Conservation (phyloP, 2,329 filamentous ascomycete species). For the Ophidiomyces ophidiicola region DNA sequence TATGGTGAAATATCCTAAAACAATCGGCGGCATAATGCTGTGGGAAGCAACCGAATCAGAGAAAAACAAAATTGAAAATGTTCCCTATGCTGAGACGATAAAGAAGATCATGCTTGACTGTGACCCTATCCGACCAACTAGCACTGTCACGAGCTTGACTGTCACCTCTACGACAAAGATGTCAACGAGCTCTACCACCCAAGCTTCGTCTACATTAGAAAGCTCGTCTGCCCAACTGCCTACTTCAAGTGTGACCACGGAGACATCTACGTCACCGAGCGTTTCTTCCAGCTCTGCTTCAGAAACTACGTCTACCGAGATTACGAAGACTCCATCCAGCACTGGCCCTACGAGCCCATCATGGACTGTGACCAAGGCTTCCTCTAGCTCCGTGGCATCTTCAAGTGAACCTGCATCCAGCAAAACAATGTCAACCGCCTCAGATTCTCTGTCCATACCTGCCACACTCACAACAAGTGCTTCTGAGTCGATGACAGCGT, state of each 20-base stretch:
- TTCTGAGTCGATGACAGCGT: not conserved
- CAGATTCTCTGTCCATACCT: not conserved
- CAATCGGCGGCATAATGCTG: conserved; percentile 49
- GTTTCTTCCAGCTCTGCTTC: not conserved
- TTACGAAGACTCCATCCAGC: not conserved
- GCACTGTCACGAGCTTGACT: conserved; percentile 15
- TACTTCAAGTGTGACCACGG: not conserved
- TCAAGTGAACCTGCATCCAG: not conserved
- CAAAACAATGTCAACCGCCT: not conserved
- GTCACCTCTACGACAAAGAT: not conserved
- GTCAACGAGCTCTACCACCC: not conserved
- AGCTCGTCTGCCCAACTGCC: too few species aligned
- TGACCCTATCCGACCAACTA: conserved; percentile 17
- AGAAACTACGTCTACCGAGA: not conserved
- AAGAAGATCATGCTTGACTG: conserved; percentile 13
- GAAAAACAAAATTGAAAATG: conserved; percentile 13
- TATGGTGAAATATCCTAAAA: conserved; percentile 28
- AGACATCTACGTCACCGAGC: not conserved
- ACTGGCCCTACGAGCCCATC: not conserved
- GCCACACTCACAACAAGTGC: not conserved
- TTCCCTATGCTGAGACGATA: conserved; percentile 16
- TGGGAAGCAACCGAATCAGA: conserved; percentile 17
- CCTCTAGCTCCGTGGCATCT: not conserved
- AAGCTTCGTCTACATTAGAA: too few species aligned
- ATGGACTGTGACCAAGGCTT: not conserved